Percentiles rank a stretch among this genome's conserved stretches.
phyloP scores from a whole-genome alignment of 2,329 filamentous ascomycete genomes.

The Falciphora oryzae region DNA sequence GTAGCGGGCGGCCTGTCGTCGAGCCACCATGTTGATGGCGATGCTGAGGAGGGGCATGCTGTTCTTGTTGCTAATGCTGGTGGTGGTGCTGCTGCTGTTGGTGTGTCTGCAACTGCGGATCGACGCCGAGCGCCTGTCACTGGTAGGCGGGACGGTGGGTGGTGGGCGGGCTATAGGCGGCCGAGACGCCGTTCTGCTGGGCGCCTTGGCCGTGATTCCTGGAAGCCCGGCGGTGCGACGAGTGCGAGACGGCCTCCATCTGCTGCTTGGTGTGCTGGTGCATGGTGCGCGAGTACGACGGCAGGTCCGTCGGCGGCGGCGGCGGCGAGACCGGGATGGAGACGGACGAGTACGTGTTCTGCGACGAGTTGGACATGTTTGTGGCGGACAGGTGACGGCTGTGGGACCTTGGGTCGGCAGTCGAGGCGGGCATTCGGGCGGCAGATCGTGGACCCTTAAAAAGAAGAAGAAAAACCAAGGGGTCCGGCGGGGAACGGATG shows the following conservation, averaged over 20 bases:
- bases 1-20: not conserved
- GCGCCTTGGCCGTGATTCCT: constrained; percentile 11
- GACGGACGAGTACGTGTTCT: constrained; percentile 14
- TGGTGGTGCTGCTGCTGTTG: constrained; percentile 13
- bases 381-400: constrained; percentile 2
- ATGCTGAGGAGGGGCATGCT: not conserved
- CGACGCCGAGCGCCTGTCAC: not conserved
- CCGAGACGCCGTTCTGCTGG: constrained; percentile 6
- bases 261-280: constrained; percentile 60
- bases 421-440: not conserved
- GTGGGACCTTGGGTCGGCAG: not conserved
- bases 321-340: constrained; percentile 19
- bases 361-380: constrained; percentile 10
- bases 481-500: not conserved
- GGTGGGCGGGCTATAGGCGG: constrained; percentile 1
- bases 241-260: constrained; percentile 52
- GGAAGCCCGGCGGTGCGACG: constrained; percentile 30
- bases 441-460: not conserved
- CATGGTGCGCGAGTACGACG: constrained; percentile 53
- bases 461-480: not conserved
- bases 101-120: constrained; percentile 12
- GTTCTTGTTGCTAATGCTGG: constrained; percentile 1
- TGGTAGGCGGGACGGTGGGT: not conserved
- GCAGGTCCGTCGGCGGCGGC: constrained; percentile 23
- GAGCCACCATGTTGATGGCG: not conserved